Evolutionary conservation across 139 green algal genomes (phyloP).

Genomic region (Coelastrella sp.): DNA sequence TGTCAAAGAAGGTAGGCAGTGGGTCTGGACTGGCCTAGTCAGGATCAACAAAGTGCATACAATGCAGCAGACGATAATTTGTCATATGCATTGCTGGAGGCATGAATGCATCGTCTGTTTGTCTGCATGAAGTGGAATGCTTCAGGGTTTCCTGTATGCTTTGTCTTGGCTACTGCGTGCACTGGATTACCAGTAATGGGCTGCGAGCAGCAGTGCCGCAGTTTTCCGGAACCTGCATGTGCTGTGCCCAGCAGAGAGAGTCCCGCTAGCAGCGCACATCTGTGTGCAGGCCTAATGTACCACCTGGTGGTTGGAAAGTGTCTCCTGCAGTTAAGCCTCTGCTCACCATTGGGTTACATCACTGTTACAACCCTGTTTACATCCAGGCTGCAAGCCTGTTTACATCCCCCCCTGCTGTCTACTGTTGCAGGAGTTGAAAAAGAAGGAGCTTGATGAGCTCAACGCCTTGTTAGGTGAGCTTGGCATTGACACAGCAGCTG

Average conservation of each 20-base stretch:
- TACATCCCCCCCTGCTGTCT: neutral
- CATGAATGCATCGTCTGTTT: neutral
- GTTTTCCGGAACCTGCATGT: too few species aligned
- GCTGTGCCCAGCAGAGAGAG: too few species aligned
- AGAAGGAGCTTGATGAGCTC: conserved; percentile 81
- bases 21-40: neutral
- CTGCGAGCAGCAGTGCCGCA: too few species aligned
- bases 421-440: conserved; percentile 72
- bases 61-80: neutral
- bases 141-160: too few species aligned
- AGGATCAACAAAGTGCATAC: neutral
- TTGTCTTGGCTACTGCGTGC: too few species aligned
- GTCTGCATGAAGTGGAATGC: too few species aligned
- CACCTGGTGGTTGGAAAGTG: neutral
- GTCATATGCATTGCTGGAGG: neutral
- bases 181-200: too few species aligned
- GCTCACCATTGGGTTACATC: neutral
- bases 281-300: neutral
- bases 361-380: neutral
- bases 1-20: conserved; percentile 73
- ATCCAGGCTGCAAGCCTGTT: neutral
- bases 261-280: too few species aligned
- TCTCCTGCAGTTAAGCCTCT: neutral
- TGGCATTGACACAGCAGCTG: conserved; percentile 58
- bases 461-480: conserved; percentile 73